These are phyloP conservation scores for Penicillium longicatenatum DNA, from an alignment of 495 filamentous ascomycete species.

Conservation along the genomic window DNA sequence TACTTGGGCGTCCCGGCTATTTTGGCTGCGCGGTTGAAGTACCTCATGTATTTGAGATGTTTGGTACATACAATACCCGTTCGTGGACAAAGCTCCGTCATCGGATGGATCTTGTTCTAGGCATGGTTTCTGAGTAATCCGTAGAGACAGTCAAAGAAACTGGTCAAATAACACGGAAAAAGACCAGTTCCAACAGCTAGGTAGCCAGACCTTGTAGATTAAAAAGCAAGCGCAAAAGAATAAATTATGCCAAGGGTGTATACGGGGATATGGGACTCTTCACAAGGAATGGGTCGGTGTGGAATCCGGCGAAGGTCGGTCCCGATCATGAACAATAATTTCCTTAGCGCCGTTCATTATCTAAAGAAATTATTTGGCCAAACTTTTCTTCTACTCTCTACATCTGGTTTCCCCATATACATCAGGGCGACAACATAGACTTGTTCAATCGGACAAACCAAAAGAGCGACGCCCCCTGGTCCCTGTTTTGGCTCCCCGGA, in stretches of 20 bases:
- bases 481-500: conserved; percentile 23
- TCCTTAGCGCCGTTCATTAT: conserved; percentile 9
- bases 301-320: conserved; percentile 27
- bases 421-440: not conserved
- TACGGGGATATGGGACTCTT: conserved; percentile 7
- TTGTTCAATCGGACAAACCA: not conserved
- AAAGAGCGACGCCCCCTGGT: conserved; percentile 5
- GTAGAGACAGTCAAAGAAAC: not conserved
- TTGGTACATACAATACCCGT: conserved; percentile 3
- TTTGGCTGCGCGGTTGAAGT: not conserved
- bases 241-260: not conserved
- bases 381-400: conserved; percentile 6
- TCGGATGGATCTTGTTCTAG: conserved; percentile 20
- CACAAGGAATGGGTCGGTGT: conserved; percentile 11
- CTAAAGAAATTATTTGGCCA: not conserved
- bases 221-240: not conserved
- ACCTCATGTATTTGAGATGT: conserved; percentile 2
- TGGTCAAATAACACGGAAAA: not conserved
- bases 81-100: conserved; percentile 26
- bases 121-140: conserved; percentile 12
- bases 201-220: not conserved
- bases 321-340: conserved; percentile 18
- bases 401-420: conserved; percentile 2
- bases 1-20: not conserved
- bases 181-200: not conserved